A percentile compares a stretch with the other conserved stretches of the same genome.
These are phyloP conservation scores for Cercospora brassicicola DNA, from an alignment of 2,329 filamentous ascomycete species.

Conservation along the genomic window DNA sequence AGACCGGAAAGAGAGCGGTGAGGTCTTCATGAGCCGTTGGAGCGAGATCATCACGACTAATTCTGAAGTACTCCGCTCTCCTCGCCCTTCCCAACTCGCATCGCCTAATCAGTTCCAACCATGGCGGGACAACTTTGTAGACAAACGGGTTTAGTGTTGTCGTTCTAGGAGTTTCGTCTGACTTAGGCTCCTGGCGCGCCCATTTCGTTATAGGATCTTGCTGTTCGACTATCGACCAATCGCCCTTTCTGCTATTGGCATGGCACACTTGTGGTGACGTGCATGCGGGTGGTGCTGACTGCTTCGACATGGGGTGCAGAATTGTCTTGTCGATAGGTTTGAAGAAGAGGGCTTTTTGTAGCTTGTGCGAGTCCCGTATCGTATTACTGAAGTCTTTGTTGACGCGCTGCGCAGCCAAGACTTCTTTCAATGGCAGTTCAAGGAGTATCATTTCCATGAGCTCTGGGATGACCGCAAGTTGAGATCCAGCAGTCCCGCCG, in stretches of 20 bases:
- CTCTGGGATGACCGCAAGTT: background rate
- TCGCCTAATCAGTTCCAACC: too few species aligned
- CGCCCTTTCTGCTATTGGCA: background rate
- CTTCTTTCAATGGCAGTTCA: background rate
- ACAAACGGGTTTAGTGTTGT: background rate
- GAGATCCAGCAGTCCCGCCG: background rate
- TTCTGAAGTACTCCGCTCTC: too few species aligned
- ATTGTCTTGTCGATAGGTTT: background rate
- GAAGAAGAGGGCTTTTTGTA: background rate
- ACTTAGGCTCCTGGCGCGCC: background rate
- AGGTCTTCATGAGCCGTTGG: background rate
- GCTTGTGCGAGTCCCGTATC: background rate
- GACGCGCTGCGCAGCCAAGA: background rate
- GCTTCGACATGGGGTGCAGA: background rate
- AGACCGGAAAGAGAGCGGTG: background rate
- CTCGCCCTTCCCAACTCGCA: too few species aligned
- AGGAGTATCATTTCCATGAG: background rate
- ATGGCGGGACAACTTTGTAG: background rate
- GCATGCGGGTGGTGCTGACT: background rate
- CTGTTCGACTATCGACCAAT: background rate
- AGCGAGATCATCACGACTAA: background rate
- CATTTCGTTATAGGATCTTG: background rate
- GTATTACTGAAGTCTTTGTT: background rate
- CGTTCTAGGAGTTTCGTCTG: background rate
- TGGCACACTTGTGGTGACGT: background rate